Evolutionary conservation across 2,329 filamentous ascomycete species (phyloP).

Genomic region (Phaeophleospora eucalypticola): DNA sequence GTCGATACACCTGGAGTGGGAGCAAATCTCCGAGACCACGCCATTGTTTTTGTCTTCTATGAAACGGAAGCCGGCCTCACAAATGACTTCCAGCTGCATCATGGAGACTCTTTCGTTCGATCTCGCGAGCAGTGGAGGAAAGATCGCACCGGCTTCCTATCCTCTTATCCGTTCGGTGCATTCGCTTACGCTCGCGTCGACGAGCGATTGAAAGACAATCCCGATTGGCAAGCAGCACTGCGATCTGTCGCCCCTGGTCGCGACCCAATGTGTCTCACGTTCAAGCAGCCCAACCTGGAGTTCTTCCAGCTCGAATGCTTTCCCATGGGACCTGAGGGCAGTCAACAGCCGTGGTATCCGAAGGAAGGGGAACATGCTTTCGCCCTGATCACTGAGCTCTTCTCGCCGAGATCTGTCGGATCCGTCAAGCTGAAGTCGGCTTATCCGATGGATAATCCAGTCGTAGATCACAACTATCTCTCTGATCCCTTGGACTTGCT

Average conservation of each 20-base stretch:
- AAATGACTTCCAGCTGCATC: slow-evolving; percentile 54
- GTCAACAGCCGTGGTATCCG: background rate
- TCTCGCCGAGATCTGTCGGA: slow-evolving; percentile 1
- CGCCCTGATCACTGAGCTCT: slow-evolving; percentile 7
- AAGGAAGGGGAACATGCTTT: slow-evolving; percentile 6
- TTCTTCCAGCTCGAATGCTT: slow-evolving; percentile 55
- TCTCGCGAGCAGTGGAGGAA: slow-evolving; percentile 57
- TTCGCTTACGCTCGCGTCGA: slow-evolving; percentile 60
- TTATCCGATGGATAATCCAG: slow-evolving; percentile 3
- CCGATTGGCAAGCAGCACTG: slow-evolving; percentile 52
- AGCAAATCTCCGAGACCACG: slow-evolving; percentile 38
- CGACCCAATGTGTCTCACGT: slow-evolving; percentile 59
- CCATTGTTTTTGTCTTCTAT: slow-evolving; percentile 50
- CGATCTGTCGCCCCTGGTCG: slow-evolving; percentile 40
- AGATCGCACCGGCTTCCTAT: slow-evolving; percentile 54
- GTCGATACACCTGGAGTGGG: slow-evolving; percentile 49
- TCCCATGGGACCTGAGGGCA: background rate
- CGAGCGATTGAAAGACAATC: slow-evolving; percentile 48
- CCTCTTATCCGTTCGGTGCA: slow-evolving; percentile 59
- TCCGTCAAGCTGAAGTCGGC: background rate
- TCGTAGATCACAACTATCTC: slow-evolving; percentile 6
- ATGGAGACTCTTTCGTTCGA: slow-evolving; percentile 50
- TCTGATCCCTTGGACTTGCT: slow-evolving; percentile 5
- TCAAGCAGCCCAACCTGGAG: slow-evolving; percentile 56
- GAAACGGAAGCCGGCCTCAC: slow-evolving; percentile 46